Evolutionary conservation across 176 grass and related monocot species (phyloP), one percentile per base, ranked within the genome.

Genomic region (Bothriochloa decipiens): DNA sequence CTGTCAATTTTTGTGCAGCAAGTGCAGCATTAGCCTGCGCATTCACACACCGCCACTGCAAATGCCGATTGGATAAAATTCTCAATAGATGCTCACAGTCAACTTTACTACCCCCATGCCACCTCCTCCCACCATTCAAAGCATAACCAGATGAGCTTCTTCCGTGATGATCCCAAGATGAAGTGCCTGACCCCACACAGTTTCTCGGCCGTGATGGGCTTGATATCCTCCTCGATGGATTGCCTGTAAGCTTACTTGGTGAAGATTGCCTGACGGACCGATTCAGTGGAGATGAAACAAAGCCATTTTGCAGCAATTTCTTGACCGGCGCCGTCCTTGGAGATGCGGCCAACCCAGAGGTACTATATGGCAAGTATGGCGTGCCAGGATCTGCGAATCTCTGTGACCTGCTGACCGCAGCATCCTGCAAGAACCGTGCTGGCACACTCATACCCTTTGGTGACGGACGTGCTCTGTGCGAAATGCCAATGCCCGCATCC

Each of bases 11-110:
- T 68, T 96, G 91, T 4, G 84, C 43, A 41, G 82, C 53, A 41
- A 95, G 80, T 82, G 88, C 68, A 68, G 85, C 91, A 83, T 89
- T 80, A 17, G 87, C 85, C 42, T 92, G 93, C 27, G 91, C 91
- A 69, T 96, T 99, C 37, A 89, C 76, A 77, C 87, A 99, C 65
- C 87, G 85, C 93, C 96, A 99, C 70, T 99, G 96, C 88, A 99
- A 87, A 74, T 94, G 86, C 18, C 89, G 67, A 79, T 90, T 93
- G 46, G 79, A 88, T 33, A 89, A 72, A 85, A 99, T 86, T 83
- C 89, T 95, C 80, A 95, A 78, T 11, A 92, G 58, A 77, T 94
- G 91, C 58, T 94, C 96, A 78, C 88, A 85, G 40, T 92, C 93
- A 18, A 92, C 75, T 70, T 90, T 91, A 72, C 79, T 93, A 62